Evolutionary conservation across 768 basidiomycete species (phyloP).

Genomic region (Cyathus striatus): DNA sequence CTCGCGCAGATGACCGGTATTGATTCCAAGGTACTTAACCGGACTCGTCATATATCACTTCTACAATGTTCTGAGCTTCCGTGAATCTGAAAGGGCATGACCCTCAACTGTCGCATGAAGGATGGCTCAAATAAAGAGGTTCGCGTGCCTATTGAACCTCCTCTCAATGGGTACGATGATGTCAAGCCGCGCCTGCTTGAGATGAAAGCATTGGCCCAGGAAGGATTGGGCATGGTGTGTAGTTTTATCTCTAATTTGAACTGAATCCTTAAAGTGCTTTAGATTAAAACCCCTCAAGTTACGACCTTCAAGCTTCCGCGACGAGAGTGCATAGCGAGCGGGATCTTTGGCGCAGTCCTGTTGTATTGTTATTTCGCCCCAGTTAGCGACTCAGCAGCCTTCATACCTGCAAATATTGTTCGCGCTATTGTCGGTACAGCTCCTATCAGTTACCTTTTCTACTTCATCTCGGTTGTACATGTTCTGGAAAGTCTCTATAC

Average conservation of each 20-base stretch:
- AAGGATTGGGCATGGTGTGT: constrained; percentile 72
- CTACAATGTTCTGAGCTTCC: no score
- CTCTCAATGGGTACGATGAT: constrained; percentile 69
- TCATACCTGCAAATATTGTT: constrained; percentile 25
- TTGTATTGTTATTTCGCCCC: constrained; percentile 26
- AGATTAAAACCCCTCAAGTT: constrained; percentile 65
- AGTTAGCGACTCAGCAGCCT: constrained; percentile 19
- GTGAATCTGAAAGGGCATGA: constrained; percentile 57
- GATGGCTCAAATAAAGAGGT: constrained; percentile 42
- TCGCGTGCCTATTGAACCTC: constrained; percentile 61
- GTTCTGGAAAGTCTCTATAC: constrained; percentile 44
- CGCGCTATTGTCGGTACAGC: constrained; percentile 22
- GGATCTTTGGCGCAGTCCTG: constrained; percentile 17
- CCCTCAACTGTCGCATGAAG: constrained; percentile 56
- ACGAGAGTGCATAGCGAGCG: no score
- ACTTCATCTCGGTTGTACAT: constrained; percentile 32
- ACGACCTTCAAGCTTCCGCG: constrained; percentile 46
- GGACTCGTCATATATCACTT: no score
- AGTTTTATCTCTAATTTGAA: not conserved
- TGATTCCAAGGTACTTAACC: constrained; percentile 49
- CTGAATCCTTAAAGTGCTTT: not conserved
- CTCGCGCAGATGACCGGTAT: constrained; percentile 72
- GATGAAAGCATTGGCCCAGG: constrained; percentile 81
- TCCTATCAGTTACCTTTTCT: constrained; percentile 24
- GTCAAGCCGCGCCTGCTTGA: constrained; percentile 74